Percentiles rank a stretch among this genome's conserved stretches.
phyloP scores from a whole-genome alignment of 2,329 filamentous ascomycete genomes.

The Elsinoe batatas region DNA sequence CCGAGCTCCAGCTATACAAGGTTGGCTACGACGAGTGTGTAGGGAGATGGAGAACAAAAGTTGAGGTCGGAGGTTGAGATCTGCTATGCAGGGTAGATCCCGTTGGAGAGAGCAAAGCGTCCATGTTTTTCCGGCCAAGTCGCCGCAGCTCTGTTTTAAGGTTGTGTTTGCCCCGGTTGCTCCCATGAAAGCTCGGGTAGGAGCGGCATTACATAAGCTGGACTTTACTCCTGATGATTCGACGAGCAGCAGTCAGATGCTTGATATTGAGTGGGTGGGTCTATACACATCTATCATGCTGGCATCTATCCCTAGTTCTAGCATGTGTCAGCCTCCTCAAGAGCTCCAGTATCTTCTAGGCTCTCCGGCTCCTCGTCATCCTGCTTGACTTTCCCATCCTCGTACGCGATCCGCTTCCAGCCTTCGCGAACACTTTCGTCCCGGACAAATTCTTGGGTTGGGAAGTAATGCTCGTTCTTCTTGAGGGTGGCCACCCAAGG shows the following conservation, averaged over 20 bases:
- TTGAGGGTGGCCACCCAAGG: conserved; percentile 99
- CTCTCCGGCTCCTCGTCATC: conserved; percentile 24
- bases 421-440: conserved; percentile 42
- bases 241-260: not conserved
- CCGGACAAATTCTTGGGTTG: conserved; percentile 56
- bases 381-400: conserved; percentile 33
- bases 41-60: not conserved
- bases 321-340: not conserved
- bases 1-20: not conserved
- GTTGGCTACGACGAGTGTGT: not conserved
- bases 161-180: conserved; percentile 1
- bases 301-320: not conserved
- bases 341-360: conserved; percentile 3
- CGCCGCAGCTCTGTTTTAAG: not conserved
- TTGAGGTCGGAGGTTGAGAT: conserved; percentile 10
- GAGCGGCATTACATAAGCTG: not conserved
- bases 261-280: not conserved
- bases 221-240: not conserved
- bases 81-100: conserved; percentile 9
- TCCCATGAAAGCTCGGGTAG: not conserved
- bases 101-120: conserved; percentile 6
- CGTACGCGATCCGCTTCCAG: conserved; percentile 49
- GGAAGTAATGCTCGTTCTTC: conserved; percentile 96
- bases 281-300: conserved; percentile 1
- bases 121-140: conserved; percentile 11